These are phyloP conservation scores for Tribonema minus DNA, from an alignment of 108 stramenopile species.

Conservation along the genomic window DNA sequence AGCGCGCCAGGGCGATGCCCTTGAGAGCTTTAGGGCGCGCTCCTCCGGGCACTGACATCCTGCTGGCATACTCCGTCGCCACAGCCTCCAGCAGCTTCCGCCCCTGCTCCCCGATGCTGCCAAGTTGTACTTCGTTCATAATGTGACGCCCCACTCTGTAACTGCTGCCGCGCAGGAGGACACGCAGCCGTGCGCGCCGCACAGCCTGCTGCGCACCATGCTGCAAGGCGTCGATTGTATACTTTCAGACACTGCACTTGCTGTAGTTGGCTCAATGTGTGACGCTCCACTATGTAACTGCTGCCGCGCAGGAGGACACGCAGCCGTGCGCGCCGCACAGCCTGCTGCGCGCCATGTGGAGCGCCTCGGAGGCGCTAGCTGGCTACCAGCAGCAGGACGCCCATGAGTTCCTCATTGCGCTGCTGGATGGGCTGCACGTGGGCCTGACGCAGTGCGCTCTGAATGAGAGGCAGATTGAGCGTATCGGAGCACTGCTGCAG, in stretches of 20 bases:
- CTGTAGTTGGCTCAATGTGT: neutral
- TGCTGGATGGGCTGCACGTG: slow-evolving; percentile 66
- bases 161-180: neutral
- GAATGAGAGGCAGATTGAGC: neutral
- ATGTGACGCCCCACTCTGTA: neutral
- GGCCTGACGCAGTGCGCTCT: slow-evolving; percentile 13
- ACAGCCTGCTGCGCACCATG: neutral
- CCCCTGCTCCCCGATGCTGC: too few relatives aligned
- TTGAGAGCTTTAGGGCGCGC: too few relatives aligned
- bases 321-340: slow-evolving; percentile 76
- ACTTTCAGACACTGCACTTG: neutral
- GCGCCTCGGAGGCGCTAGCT: slow-evolving; percentile 67
- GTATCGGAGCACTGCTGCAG: neutral
- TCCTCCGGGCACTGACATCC: too few relatives aligned
- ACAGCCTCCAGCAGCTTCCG: neutral
- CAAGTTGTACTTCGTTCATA: neutral
- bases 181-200: neutral
- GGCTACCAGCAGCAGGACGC: slow-evolving; percentile 83
- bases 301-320: slow-evolving; percentile 34
- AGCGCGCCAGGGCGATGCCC: too few relatives aligned
- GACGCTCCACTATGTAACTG: neutral
- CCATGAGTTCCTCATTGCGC: slow-evolving; percentile 77
- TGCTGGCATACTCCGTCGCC: too few relatives aligned
- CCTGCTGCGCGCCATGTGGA: slow-evolving; percentile 77
- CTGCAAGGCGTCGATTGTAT: neutral